phyloP scores from a whole-genome alignment of 139 green algal species.

The Micractinium conductrix region DNA sequence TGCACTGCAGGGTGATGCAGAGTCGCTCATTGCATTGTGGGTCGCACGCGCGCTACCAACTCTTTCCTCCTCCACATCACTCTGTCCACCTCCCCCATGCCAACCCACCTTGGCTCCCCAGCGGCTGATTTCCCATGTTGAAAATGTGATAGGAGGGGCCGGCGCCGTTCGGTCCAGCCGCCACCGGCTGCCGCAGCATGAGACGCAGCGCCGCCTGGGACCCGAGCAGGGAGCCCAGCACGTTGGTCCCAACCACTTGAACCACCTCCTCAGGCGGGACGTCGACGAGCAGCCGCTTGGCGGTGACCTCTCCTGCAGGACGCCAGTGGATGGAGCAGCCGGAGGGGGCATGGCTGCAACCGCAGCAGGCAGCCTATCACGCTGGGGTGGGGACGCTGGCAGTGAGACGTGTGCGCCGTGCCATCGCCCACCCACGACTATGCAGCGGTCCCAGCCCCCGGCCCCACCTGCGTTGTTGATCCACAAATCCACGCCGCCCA shows the following conservation, averaged over 20 bases:
- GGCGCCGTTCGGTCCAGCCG: neutral
- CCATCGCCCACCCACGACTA: neutral
- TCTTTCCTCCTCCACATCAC: too few relatives aligned
- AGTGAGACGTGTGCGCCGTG: neutral
- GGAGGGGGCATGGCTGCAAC: neutral
- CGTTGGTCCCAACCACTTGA: conserved; percentile 60
- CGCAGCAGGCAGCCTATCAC: too few relatives aligned
- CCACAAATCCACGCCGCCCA: conserved; percentile 62
- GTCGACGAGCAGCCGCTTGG: conserved; percentile 59
- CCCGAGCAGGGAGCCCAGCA: conserved; percentile 62
- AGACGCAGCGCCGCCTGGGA: conserved; percentile 52
- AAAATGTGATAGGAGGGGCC: conserved; percentile 48
- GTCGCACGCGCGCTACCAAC: too few relatives aligned
- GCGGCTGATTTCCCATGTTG: conserved; percentile 39
- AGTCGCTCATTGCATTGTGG: too few relatives aligned
- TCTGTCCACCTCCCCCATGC: neutral
- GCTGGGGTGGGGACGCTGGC: neutral
- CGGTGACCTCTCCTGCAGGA: conserved; percentile 55
- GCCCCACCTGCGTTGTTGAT: conserved; percentile 69
- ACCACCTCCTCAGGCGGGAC: conserved; percentile 51
- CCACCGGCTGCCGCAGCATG: conserved; percentile 55
- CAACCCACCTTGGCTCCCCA: conserved; percentile 24
- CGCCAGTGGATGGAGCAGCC: neutral
- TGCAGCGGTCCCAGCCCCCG: too few relatives aligned
- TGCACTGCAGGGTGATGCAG: neutral